Conservation (phyloP, 331 rosid species). For the Pyracantha coccinea region DNA sequence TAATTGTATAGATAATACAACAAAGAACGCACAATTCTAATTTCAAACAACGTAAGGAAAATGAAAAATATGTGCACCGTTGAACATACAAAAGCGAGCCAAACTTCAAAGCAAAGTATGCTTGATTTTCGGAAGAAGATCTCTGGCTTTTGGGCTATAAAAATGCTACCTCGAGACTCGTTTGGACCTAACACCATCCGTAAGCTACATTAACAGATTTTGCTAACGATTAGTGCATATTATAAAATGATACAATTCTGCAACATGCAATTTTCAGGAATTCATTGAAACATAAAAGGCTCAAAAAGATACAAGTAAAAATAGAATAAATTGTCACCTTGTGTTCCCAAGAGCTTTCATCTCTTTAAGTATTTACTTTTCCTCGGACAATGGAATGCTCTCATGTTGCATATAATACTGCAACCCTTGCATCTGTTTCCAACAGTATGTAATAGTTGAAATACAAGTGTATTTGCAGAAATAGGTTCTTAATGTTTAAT, state of each 20-base stretch:
- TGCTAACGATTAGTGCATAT: no score
- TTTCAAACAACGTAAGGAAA: background rate
- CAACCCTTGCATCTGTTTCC: conserved; percentile 61
- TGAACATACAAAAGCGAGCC: background rate
- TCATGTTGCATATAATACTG: conserved; percentile 89
- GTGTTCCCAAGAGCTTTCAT: conserved; percentile 90
- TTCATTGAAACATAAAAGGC: background rate
- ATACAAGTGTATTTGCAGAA: no score
- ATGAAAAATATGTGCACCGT: background rate
- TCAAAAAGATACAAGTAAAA: conserved; percentile 5
- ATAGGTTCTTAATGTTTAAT: no score
- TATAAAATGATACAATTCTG: no score
- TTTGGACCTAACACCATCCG: background rate
- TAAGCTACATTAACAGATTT: no score
- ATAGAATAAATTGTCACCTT: conserved; percentile 52
- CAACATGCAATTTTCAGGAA: no score
- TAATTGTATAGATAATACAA: background rate
- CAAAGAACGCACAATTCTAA: background rate
- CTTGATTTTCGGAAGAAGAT: background rate
- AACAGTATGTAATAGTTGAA: conserved; percentile 11
- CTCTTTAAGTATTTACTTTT: conserved; percentile 77
- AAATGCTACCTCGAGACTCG: background rate
- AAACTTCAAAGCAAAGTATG: background rate
- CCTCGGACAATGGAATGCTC: conserved; percentile 82
- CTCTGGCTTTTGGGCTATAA: background rate